phyloP scores from a whole-genome alignment of 2,329 filamentous ascomycete genomes.

The Tolypocladium nubicola region DNA sequence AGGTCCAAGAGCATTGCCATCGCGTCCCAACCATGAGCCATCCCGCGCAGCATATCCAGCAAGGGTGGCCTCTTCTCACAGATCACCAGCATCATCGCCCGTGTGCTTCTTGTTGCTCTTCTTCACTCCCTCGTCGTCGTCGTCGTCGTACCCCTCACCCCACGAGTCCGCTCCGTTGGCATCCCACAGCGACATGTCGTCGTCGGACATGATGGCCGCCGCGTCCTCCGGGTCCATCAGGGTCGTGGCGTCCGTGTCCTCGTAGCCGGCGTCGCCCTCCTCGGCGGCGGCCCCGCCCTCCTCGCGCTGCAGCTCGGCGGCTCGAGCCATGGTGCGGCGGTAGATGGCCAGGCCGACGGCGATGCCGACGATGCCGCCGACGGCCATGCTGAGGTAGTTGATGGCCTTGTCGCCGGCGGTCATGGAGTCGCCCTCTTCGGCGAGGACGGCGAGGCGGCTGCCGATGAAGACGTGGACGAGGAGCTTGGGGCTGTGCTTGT shows the following conservation, averaged over 20 bases:
- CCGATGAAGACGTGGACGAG: slow-evolving; percentile 91
- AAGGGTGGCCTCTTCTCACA: background rate
- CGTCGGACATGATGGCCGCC: slow-evolving; percentile 45
- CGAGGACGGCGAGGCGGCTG: slow-evolving; percentile 67
- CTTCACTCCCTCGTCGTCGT: slow-evolving; percentile 6
- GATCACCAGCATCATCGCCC: background rate
- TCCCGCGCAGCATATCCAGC: background rate
- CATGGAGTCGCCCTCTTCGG: slow-evolving; percentile 80
- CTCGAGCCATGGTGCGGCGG: slow-evolving; percentile 53
- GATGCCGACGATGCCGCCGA: slow-evolving; percentile 61
- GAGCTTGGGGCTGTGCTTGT: slow-evolving; percentile 57
- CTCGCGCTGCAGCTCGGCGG: slow-evolving; percentile 43
- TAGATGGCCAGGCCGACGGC: slow-evolving; percentile 81
- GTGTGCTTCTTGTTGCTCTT: background rate
- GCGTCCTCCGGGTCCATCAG: slow-evolving; percentile 37
- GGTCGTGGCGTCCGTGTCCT: slow-evolving; percentile 30
- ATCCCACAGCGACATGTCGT: slow-evolving; percentile 50
- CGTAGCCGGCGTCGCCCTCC: slow-evolving; percentile 26
- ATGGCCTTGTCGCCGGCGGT: slow-evolving; percentile 63
- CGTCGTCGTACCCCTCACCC: slow-evolving; percentile 21
- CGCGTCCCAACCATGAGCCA: background rate
- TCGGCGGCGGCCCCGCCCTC: slow-evolving; percentile 21
- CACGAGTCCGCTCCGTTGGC: slow-evolving; percentile 21
- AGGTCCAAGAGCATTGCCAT: background rate
- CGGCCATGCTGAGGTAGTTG: slow-evolving; percentile 71